A percentile compares a stretch with the other conserved stretches of the same genome.
These are phyloP conservation scores for Exidia glandulosa DNA, from an alignment of 768 basidiomycete species.

Conservation along the genomic window DNA sequence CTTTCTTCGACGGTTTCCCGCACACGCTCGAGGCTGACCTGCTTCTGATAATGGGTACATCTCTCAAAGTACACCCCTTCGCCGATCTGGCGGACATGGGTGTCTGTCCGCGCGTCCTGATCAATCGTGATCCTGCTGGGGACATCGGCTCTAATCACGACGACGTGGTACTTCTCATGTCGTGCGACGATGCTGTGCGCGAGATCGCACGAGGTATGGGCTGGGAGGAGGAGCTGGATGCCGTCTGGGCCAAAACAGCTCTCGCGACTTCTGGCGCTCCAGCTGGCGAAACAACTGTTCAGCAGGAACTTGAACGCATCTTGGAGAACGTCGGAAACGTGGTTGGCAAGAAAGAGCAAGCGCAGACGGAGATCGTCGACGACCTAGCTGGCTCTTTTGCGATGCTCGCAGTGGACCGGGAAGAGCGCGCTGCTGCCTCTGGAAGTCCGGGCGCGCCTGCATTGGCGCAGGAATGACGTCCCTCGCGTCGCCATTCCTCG, in stretches of 20 bases:
- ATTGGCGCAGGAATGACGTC: too few relatives aligned
- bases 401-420: too few relatives aligned
- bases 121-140: conserved; percentile 79
- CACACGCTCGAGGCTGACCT: conserved; percentile 59
- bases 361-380: too few relatives aligned
- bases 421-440: too few relatives aligned
- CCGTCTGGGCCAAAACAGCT: conserved; percentile 49
- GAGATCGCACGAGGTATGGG: conserved; percentile 57
- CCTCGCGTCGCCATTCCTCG: too few relatives aligned
- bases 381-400: too few relatives aligned
- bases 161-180: conserved; percentile 55
- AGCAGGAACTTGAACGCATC: too few relatives aligned
- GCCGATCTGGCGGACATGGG: conserved; percentile 52
- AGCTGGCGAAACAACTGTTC: too few relatives aligned
- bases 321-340: too few relatives aligned
- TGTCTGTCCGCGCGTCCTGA: conserved; percentile 65
- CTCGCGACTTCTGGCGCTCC: too few relatives aligned
- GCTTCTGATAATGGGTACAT: conserved; percentile 85
- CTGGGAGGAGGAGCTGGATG: conserved; percentile 56
- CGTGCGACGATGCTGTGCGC: conserved; percentile 57
- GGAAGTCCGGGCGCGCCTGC: too few relatives aligned
- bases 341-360: too few relatives aligned
- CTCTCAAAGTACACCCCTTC: conserved; percentile 79
- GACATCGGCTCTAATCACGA: conserved; percentile 40
- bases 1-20: not conserved